These are phyloP conservation scores for Tricholoma terreum DNA, from an alignment of 768 basidiomycete genomes.

Conservation along the genomic window DNA sequence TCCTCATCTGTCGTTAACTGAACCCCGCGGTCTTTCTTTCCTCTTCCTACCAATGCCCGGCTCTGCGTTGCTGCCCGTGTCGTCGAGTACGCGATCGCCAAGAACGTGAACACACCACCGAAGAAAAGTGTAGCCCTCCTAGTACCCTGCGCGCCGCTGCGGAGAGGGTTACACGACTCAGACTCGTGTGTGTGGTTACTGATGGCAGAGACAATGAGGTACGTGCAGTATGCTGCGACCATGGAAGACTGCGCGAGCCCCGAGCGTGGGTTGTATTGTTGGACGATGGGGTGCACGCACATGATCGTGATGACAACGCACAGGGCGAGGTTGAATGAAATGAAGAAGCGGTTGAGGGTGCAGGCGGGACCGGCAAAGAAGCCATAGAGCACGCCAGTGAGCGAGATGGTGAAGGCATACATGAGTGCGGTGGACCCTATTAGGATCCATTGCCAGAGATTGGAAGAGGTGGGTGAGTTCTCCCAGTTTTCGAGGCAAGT, in stretches of 20 bases:
- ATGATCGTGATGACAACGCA: conserved; percentile 76
- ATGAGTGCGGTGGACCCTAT: conserved; percentile 89
- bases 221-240: conserved; percentile 98
- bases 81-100: conserved; percentile 97
- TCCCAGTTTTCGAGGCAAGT: conserved; percentile 97
- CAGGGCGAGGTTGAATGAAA: conserved; percentile 87
- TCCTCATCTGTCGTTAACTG: conserved; percentile 55
- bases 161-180: conserved; percentile 83
- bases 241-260: conserved; percentile 94
- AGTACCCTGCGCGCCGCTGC: conserved; percentile 59
- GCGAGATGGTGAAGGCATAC: conserved; percentile 79
- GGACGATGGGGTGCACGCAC: conserved; percentile 81
- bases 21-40: conserved; percentile 56
- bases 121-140: conserved; percentile 84
- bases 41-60: conserved; percentile 79
- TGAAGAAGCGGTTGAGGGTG: conserved; percentile 94
- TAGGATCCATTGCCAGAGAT: conserved; percentile 94
- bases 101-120: conserved; percentile 94
- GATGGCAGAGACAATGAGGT: conserved; percentile 90
- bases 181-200: conserved; percentile 82
- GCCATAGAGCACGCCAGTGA: conserved; percentile 86
- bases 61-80: conserved; percentile 95
- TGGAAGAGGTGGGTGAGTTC: conserved; percentile 62
- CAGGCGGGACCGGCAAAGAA: conserved; percentile 90
- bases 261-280: conserved; percentile 90